Base-by-base conservation (phyloP, 495 filamentous ascomycete genomes). In the Lophiostoma macrostomum region DNA sequence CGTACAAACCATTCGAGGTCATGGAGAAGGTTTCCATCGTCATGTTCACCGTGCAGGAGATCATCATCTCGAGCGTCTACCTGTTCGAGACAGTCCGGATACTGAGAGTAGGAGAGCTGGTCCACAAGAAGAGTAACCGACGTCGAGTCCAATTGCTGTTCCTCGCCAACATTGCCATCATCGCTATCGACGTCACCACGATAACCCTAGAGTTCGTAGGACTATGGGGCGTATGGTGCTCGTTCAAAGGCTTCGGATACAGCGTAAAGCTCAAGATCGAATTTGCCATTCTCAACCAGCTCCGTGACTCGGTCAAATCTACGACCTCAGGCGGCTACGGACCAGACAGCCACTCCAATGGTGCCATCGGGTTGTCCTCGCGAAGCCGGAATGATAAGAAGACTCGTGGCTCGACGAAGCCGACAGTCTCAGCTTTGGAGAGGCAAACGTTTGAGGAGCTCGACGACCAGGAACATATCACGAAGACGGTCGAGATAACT, bases 191-290 rank as follows among this genome's bases (percentile, higher is more conserved):
- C 35, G 13, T 57, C 12, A 37, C 35, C 5, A 48, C 42, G 27
- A 19, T 63, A 10, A 29, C 30, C 0, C 40, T 53, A 13, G 47
- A 59, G 38, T 42, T 47, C 22, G 25, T 7, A 8, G 24, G 11
- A 12, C 40, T 49, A 8, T 58, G 29, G 4, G 50, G 19, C 6
- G 30, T 58, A 14, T 42, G 41, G 40, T 40, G 32, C 16, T 20
- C 14, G 10, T 58, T 53, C 47, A 63, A 63, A 29, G 41, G 44
- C 16, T 37, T 58, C 16, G 39, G 59, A 18, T 63, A 58, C 29
- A 49, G 47, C 30, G 42, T 48, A 2, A 63, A 53, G 41, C 54
- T 59, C 8, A 58, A 58, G 14, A 41, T 63, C 32, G 59, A 63
- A 20, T 63, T 63, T 31, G 37, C 37, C 28, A 44, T 63, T n/a